Evolutionary conservation across 345 rosid genomes (phyloP).

Genomic region (Arabis alpina): DNA sequence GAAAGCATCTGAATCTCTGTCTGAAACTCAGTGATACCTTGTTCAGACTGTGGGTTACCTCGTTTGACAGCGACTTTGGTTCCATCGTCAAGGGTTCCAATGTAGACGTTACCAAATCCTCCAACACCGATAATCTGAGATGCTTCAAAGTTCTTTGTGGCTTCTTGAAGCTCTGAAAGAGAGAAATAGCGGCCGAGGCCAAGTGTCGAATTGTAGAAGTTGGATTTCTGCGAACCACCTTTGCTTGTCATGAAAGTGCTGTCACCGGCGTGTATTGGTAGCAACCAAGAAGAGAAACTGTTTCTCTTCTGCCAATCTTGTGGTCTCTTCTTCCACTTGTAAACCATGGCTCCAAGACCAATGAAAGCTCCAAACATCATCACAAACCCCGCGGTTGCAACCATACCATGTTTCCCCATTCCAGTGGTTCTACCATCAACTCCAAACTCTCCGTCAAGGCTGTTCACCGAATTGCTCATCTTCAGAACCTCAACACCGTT

Average conservation of each 20-base stretch:
- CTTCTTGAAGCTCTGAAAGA: constrained; percentile 71
- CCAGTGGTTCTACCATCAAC: constrained; percentile 52
- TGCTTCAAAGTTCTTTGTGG: constrained; percentile 70
- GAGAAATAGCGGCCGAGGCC: constrained; percentile 79
- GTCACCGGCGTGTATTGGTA: constrained; percentile 75
- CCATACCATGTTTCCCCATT: constrained; percentile 49
- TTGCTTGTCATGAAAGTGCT: constrained; percentile 70
- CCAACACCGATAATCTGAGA: constrained; percentile 73
- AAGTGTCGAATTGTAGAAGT: constrained; percentile 54
- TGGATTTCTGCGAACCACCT: constrained; percentile 63
- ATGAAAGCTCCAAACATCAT: constrained; percentile 90
- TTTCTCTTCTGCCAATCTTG: constrained; percentile 85
- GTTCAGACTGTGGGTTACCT: constrained; percentile 89
- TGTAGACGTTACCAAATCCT: constrained; percentile 82
- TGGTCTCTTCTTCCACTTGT: constrained; percentile 79
- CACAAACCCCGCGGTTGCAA: constrained; percentile 78
- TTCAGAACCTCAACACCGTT: constrained; percentile 77
- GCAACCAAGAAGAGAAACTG: constrained; percentile 85
- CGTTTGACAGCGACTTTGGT: constrained; percentile 82
- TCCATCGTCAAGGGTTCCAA: constrained; percentile 65
- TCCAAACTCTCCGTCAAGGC: constrained; percentile 83
- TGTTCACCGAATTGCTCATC: constrained; percentile 72
- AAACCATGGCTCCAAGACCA: constrained; percentile 84
- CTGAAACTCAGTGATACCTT: constrained; percentile 82
- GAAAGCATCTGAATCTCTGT: constrained; percentile 90